Conservation (phyloP, 805 yeast genomes). For the Kregervanrija pseudodelftensis region DNA sequence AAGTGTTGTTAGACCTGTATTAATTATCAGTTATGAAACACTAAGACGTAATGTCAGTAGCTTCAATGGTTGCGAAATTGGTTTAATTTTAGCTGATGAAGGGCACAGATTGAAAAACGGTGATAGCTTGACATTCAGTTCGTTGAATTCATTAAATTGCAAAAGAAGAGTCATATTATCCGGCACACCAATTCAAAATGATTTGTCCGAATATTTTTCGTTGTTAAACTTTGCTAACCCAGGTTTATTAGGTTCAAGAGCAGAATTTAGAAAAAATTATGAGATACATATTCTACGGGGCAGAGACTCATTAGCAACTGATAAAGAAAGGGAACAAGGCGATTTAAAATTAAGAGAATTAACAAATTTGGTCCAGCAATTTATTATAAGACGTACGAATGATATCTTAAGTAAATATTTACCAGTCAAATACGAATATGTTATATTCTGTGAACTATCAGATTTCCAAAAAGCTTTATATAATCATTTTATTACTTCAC, state of each 20-base stretch:
- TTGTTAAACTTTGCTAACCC: conserved; percentile 90
- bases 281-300: conserved; percentile 77
- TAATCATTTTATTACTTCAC: conserved; percentile 67
- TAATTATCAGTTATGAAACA: conserved; percentile 92
- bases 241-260: conserved; percentile 77
- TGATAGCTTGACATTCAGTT: conserved; percentile 84
- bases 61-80: conserved; percentile 71
- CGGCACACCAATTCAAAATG: conserved; percentile 97
- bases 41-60: conserved; percentile 76
- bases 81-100: conserved; percentile 79
- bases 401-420: conserved; percentile 89
- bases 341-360: conserved; percentile 63
- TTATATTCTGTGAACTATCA: conserved; percentile 80
- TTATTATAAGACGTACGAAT: conserved; percentile 91
- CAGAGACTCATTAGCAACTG: conserved; percentile 85
- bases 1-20: conserved; percentile 83
- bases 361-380: conserved; percentile 71
- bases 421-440: conserved; percentile 95
- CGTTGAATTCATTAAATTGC: conserved; percentile 77
- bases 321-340: conserved; percentile 64
- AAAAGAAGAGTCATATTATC: conserved; percentile 85
- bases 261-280: conserved; percentile 76
- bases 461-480: conserved; percentile 72
- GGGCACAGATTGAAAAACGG: conserved; percentile 83
- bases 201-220: conserved; percentile 88